Conservation (phyloP, 1,139 yeast genomes). For the Eremothecium sinecaudum region DNA sequence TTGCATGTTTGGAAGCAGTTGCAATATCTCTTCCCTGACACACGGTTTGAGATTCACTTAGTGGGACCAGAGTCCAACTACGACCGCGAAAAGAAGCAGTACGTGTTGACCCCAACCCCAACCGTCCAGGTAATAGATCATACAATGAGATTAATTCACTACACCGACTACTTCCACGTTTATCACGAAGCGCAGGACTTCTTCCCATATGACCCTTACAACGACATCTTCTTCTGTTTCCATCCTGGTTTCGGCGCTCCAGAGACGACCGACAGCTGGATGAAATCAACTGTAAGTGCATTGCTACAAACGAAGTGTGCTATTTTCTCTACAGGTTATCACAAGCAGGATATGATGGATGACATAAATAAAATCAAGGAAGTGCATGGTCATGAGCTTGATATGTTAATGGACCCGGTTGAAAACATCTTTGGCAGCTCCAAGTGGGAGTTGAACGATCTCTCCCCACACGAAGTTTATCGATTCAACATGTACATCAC, state of each 20-base stretch:
- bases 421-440: constrained; percentile 73
- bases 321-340: constrained; percentile 82
- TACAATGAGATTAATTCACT: constrained; percentile 65
- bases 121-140: constrained; percentile 67
- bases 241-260: constrained; percentile 91
- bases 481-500: constrained; percentile 83
- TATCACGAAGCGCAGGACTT: constrained; percentile 86
- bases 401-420: constrained; percentile 66
- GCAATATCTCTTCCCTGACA: constrained; percentile 74
- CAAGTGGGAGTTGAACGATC: constrained; percentile 88
- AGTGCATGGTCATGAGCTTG: constrained; percentile 66
- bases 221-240: constrained; percentile 85
- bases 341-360: constrained; percentile 56
- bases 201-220: constrained; percentile 95
- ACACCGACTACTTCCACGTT: constrained; percentile 85
- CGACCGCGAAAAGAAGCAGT: constrained; percentile 52
- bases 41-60: constrained; percentile 76
- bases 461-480: constrained; percentile 84
- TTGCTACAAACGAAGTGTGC: constrained; percentile 89
- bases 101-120: constrained; percentile 48
- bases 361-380: constrained; percentile 65
- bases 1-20: constrained; percentile 95
- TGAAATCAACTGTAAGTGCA: constrained; percentile 80
- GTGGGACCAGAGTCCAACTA: constrained; percentile 88
- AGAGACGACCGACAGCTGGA: constrained; percentile 77